phyloP scores from a whole-genome alignment of 2,329 filamentous ascomycete genomes.

The Diaporthe sp. region DNA sequence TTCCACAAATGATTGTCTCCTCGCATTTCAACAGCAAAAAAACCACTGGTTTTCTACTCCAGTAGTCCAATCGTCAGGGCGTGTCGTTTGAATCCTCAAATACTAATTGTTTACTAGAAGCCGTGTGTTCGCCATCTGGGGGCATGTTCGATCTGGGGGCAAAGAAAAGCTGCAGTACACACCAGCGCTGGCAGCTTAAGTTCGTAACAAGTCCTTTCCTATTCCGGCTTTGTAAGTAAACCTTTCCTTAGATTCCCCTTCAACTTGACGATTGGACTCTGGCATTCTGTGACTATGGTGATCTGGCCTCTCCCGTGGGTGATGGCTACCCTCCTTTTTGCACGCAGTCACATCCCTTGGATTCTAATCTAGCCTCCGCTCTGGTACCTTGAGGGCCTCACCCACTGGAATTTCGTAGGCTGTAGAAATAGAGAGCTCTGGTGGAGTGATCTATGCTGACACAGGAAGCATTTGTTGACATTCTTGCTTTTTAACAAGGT shows the following conservation, averaged over 20 bases:
- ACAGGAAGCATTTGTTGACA: background rate
- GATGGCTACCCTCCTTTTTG: background rate
- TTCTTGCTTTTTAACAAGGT: too few species aligned
- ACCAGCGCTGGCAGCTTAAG: background rate
- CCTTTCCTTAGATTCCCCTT: background rate
- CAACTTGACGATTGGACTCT: background rate
- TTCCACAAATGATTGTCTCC: background rate
- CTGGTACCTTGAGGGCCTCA: background rate
- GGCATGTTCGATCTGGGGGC: background rate
- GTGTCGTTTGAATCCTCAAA: background rate
- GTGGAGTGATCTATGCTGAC: background rate
- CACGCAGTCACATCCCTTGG: background rate
- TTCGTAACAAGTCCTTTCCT: too few species aligned
- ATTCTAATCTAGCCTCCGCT: too few species aligned
- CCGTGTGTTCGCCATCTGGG: background rate
- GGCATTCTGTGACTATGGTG: background rate
- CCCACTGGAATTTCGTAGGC: background rate
- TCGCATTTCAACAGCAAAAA: background rate
- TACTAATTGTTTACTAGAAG: background rate
- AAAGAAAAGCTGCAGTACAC: background rate
- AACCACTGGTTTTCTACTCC: background rate
- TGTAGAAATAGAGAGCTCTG: too few species aligned
- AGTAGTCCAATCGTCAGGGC: constrained; percentile 21
- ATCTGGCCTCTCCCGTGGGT: background rate
- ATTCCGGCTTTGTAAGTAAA: background rate